phyloP scores from a whole-genome alignment of 73 alveolate species.

The Stentor roeselii region DNA sequence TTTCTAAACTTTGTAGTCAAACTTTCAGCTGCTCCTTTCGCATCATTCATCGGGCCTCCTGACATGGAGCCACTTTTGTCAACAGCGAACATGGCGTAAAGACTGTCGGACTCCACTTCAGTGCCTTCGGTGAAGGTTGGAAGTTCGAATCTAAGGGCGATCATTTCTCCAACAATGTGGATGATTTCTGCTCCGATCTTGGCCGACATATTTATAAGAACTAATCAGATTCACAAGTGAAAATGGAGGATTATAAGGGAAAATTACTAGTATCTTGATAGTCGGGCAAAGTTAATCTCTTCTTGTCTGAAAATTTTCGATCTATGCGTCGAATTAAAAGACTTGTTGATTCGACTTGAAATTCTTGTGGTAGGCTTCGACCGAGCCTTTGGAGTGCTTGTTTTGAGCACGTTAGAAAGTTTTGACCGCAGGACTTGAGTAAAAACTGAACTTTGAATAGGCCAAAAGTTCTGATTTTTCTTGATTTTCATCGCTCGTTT shows the following conservation, averaged over 20 bases:
- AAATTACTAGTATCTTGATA: no score
- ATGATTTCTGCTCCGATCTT: conserved; percentile 19
- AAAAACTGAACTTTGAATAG: neutral
- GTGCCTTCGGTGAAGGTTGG: neutral
- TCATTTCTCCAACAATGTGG: conserved; percentile 13
- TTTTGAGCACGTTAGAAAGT: neutral
- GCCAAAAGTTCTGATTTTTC: neutral
- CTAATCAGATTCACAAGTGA: no score
- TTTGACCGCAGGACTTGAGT: neutral
- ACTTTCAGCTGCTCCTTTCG: conserved; percentile 31
- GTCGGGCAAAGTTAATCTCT: no score
- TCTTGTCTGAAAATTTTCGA: no score
- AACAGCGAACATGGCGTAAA: conserved; percentile 23
- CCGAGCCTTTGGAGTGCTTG: neutral
- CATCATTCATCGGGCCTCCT: conserved; percentile 27
- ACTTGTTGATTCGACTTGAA: no score
- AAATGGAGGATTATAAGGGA: no score
- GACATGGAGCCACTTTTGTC: conserved; percentile 26
- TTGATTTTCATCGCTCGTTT: neutral
- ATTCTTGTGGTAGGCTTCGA: neutral
- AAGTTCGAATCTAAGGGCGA: neutral
- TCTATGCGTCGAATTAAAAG: no score
- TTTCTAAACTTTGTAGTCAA: neutral
- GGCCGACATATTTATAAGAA: neutral
- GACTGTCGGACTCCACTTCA: neutral